Evolutionary conservation across 2,329 filamentous ascomycete genomes (phyloP).

Genomic region (Fusarium gaditjirri): DNA sequence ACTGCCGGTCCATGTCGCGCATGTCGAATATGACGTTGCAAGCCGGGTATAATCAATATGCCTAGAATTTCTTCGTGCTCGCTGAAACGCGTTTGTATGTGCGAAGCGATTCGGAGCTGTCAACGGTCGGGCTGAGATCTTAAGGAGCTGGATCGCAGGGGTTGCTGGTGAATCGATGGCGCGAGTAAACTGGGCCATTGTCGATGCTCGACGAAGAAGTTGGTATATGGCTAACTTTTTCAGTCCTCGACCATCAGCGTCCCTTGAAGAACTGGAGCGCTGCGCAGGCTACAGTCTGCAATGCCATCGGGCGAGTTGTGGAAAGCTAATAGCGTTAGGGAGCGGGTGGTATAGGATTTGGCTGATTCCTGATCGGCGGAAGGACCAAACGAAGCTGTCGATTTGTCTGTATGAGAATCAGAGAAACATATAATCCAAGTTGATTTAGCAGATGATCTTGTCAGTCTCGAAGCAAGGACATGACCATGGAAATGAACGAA

Average conservation of each 20-base stretch:
- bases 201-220: conserved; percentile 26
- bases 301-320: conserved; percentile 42
- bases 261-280: conserved; percentile 38
- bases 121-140: conserved; percentile 24
- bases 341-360: conserved; percentile 23
- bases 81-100: conserved; percentile 1
- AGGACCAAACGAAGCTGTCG: neutral
- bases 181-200: conserved; percentile 41
- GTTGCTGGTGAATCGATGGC: conserved; percentile 23
- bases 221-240: conserved; percentile 6
- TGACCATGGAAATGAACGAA: conserved; percentile 16
- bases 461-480: neutral
- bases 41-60: neutral
- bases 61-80: neutral
- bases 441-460: neutral
- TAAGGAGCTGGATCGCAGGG: conserved; percentile 33
- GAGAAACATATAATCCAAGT: neutral
- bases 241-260: conserved; percentile 39
- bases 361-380: conserved; percentile 3
- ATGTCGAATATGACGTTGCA: conserved; percentile 3
- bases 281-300: conserved; percentile 39
- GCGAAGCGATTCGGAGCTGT: conserved; percentile 6
- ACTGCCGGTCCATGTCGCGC: conserved; percentile 17
- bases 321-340: conserved; percentile 19
- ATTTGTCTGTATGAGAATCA: neutral